Conservation (phyloP, 2,329 filamentous ascomycete species). For the Pseudogymnoascus sp. region DNA sequence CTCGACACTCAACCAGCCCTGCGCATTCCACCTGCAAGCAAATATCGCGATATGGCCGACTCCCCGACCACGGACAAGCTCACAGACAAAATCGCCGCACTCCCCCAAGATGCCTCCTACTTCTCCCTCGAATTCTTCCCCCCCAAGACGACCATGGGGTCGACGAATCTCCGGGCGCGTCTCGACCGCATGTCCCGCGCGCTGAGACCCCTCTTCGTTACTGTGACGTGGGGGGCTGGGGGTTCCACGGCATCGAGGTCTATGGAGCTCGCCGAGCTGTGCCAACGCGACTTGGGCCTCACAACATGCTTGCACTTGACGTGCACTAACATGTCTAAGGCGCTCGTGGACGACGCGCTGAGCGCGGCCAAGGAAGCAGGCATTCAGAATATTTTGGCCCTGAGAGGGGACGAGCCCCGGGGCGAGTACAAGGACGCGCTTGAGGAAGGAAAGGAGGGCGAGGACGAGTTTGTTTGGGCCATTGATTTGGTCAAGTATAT, state of each 20-base stretch:
- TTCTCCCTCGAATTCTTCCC: constrained; percentile 99
- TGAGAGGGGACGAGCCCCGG: constrained; percentile 84
- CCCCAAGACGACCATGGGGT: constrained; percentile 93
- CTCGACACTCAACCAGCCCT: neutral
- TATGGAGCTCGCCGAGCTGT: constrained; percentile 88
- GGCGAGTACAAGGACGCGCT: constrained; percentile 73
- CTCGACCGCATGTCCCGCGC: constrained; percentile 92
- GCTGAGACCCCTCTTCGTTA: constrained; percentile 86
- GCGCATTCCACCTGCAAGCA: neutral
- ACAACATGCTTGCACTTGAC: constrained; percentile 95
- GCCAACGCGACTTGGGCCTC: constrained; percentile 81
- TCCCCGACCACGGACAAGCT: constrained; percentile 56
- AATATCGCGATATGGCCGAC: neutral
- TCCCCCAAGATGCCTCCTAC: constrained; percentile 74
- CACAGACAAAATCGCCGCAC: constrained; percentile 86
- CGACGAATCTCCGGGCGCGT: constrained; percentile 85
- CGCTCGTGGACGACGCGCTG: constrained; percentile 77
- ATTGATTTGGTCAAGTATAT: constrained; percentile 88
- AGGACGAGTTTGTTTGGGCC: constrained; percentile 80
- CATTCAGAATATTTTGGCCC: constrained; percentile 85
- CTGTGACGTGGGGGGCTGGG: constrained; percentile 95
- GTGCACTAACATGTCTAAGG: constrained; percentile 93
- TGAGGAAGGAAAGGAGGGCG: constrained; percentile 44
- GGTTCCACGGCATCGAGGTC: constrained; percentile 87
- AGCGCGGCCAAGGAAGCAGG: constrained; percentile 86